Conservation (phyloP, 2,329 filamentous ascomycete genomes). For the Penicillium corylophilum region DNA sequence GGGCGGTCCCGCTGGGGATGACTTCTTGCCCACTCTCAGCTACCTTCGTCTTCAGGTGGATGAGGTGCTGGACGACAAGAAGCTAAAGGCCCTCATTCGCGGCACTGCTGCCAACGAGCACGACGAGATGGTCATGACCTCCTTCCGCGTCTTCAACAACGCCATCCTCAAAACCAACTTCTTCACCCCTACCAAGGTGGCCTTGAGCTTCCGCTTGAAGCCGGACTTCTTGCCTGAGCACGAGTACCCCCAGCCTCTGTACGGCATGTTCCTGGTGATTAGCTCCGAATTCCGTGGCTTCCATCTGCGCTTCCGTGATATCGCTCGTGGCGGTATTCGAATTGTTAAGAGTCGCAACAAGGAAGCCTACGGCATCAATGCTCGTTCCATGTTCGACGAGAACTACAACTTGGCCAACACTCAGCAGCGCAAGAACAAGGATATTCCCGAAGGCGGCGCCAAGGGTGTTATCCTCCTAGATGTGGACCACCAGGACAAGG, state of each 20-base stretch:
- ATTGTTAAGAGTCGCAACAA: constrained; percentile 98
- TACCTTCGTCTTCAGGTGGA: constrained; percentile 66
- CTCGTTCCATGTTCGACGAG: constrained; percentile 93
- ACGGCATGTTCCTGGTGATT: constrained; percentile 98
- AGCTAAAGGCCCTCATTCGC: constrained; percentile 73
- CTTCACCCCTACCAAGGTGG: constrained; percentile 97
- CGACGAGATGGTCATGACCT: constrained; percentile 96
- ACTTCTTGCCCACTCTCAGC: constrained; percentile 69
- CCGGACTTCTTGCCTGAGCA: constrained; percentile 76
- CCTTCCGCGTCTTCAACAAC: constrained; percentile 93
- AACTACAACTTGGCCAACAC: constrained; percentile 98
- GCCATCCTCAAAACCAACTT: constrained; percentile 94
- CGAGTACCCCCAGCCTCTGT: constrained; percentile 90
- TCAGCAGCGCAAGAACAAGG: constrained; percentile 99
- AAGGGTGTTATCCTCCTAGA: constrained; percentile 97
- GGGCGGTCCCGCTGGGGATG: constrained; percentile 56
- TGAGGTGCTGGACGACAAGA: constrained; percentile 72
- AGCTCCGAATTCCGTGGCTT: constrained; percentile 95
- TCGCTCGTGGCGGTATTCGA: constrained; percentile 92
- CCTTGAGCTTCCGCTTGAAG: constrained; percentile 91
- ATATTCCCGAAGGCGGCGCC: constrained; percentile 95
- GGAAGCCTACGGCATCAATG: constrained; percentile 95
- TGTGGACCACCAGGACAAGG: constrained; percentile 89
- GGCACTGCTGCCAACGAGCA: constrained; percentile 87
- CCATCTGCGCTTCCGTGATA: constrained; percentile 95